phyloP scores from a whole-genome alignment of 1,139 yeast genomes.

The Hyphopichia khmerensis region DNA sequence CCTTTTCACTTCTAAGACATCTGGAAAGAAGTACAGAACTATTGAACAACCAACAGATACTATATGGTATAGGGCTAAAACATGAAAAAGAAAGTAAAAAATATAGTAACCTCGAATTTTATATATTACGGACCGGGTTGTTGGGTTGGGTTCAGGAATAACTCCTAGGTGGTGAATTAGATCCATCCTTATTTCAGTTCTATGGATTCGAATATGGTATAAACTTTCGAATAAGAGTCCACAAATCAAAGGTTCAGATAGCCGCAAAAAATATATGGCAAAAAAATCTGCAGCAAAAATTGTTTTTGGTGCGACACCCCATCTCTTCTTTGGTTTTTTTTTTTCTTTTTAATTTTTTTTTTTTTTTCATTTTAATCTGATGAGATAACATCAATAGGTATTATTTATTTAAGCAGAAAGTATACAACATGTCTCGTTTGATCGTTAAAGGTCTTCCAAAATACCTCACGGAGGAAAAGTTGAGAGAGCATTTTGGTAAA shows the following conservation, averaged over 20 bases:
- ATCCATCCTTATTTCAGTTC: constrained; percentile 13
- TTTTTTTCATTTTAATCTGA: neutral
- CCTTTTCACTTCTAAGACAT: constrained; percentile 21
- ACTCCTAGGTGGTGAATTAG: constrained; percentile 22
- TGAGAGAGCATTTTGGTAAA: constrained; percentile 65
- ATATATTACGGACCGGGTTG: constrained; percentile 6
- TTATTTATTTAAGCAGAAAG: neutral
- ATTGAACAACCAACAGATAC: constrained; percentile 19
- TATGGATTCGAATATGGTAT: too few species aligned
- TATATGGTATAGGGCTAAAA: constrained; percentile 22
- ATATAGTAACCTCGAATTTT: constrained; percentile 19
- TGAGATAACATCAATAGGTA: too few species aligned
- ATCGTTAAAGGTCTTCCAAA: constrained; percentile 93
- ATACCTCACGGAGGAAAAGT: constrained; percentile 73
- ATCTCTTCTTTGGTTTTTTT: neutral
- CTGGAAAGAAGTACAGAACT: constrained; percentile 24
- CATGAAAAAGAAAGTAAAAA: constrained; percentile 13
- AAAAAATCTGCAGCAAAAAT: neutral
- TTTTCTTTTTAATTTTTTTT: neutral
- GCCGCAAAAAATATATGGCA: neutral
- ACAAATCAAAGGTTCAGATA: neutral
- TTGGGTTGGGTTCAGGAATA: constrained; percentile 12
- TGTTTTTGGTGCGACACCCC: neutral
- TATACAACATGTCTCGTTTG: constrained; percentile 70
- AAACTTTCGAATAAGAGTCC: neutral